Evolutionary conservation across 177 flowering plant genomes (phyloP).

Genomic region (Tripterygium wilfordii): DNA sequence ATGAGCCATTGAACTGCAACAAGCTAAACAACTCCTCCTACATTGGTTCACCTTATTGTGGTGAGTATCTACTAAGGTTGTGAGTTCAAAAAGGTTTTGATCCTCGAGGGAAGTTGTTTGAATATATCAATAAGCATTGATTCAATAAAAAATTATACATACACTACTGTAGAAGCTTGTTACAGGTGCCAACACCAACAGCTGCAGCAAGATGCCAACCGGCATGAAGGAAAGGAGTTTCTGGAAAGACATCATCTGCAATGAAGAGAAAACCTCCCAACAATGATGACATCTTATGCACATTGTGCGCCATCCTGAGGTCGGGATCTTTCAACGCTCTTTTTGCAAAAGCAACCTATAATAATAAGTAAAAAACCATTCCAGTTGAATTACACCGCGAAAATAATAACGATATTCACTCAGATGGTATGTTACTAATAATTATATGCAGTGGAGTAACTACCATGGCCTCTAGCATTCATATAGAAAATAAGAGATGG

Average conservation of each 20-base stretch:
- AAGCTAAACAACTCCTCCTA: neutral
- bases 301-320: slow-evolving; percentile 61
- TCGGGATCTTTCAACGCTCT: slow-evolving; percentile 73
- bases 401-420: too few species aligned
- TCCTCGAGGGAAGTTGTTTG: neutral
- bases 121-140: neutral
- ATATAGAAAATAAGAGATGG: too few species aligned
- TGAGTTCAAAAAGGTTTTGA: too few species aligned
- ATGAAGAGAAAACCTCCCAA: slow-evolving; percentile 81
- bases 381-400: neutral
- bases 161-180: slow-evolving; percentile 79
- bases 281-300: slow-evolving; percentile 81
- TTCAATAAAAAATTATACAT: neutral
- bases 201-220: slow-evolving; percentile 99
- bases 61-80: too few species aligned
- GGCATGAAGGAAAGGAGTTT: slow-evolving; percentile 83
- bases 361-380: neutral
- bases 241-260: slow-evolving; percentile 78
- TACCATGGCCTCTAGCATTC: too few species aligned
- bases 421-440: too few species aligned
- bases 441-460: too few species aligned
- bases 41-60: neutral
- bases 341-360: slow-evolving; percentile 84
- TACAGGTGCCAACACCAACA: slow-evolving; percentile 80
- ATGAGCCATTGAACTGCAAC: neutral